Conservation (phyloP, 441 rosid species). For the Daphne laureola region DNA sequence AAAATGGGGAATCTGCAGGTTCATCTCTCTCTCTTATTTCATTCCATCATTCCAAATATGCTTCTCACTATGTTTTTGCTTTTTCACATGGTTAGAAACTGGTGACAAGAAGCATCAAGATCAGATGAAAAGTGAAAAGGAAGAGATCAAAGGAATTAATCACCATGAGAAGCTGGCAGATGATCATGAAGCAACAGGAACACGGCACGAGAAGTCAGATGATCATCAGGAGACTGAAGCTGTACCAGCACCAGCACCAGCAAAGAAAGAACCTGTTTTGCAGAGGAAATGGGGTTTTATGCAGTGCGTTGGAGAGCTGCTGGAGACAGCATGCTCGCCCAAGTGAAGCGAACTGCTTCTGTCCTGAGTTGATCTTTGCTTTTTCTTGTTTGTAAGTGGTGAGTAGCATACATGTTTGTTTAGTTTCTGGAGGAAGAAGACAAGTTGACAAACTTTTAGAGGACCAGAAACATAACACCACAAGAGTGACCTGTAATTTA, state of each 20-base stretch:
- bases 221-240: constrained; percentile 58
- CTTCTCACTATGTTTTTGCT: neutral
- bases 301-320: constrained; percentile 31
- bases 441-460: too few species aligned
- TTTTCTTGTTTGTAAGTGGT: too few species aligned
- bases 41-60: neutral
- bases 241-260: constrained; percentile 50
- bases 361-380: too few species aligned
- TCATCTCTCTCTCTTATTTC: constrained; percentile 1
- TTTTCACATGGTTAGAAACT: constrained; percentile 8
- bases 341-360: constrained; percentile 15
- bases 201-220: constrained; percentile 44
- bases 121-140: constrained; percentile 27
- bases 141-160: constrained; percentile 26
- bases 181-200: constrained; percentile 25
- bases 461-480: too few species aligned
- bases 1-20: constrained; percentile 17
- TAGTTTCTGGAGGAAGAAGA: too few species aligned
- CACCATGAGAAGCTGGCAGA: constrained; percentile 19
- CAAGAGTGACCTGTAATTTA: too few species aligned
- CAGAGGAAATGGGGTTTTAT: constrained; percentile 35
- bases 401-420: too few species aligned
- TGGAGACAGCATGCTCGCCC: constrained; percentile 46
- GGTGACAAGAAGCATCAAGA: constrained; percentile 17
- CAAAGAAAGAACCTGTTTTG: constrained; percentile 23